phyloP scores from a whole-genome alignment of 2,329 filamentous ascomycete genomes.

The Xylaria sp. region DNA sequence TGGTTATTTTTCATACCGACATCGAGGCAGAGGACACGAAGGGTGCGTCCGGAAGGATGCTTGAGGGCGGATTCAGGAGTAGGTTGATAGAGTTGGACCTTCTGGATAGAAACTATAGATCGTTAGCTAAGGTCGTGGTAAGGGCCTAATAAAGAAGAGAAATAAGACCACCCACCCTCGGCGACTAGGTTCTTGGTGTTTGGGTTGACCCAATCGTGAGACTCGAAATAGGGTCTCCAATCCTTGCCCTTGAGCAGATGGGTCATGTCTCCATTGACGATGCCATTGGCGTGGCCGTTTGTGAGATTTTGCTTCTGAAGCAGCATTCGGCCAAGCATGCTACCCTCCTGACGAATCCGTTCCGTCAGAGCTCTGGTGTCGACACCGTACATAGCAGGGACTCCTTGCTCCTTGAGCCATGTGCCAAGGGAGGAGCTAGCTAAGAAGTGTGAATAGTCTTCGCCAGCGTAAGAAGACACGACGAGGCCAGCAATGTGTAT shows the following conservation, averaged over 20 bases:
- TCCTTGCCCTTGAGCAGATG: slow-evolving; percentile 54
- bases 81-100: slow-evolving; percentile 87
- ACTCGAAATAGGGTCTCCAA: slow-evolving; percentile 74
- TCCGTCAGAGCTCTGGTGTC: slow-evolving; percentile 95
- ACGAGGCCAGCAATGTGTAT: slow-evolving; percentile 96
- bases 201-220: slow-evolving; percentile 88
- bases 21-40: slow-evolving; percentile 92
- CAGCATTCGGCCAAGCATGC: slow-evolving; percentile 93
- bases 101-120: slow-evolving; percentile 82
- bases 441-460: slow-evolving; percentile 95
- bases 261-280: slow-evolving; percentile 54
- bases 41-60: slow-evolving; percentile 86
- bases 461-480: slow-evolving; percentile 89
- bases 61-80: slow-evolving; percentile 76
- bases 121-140: slow-evolving; percentile 52
- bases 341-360: slow-evolving; percentile 91
- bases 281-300: slow-evolving; percentile 56
- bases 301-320: slow-evolving; percentile 69
- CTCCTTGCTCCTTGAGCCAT: slow-evolving; percentile 95
- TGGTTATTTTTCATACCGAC: slow-evolving; percentile 99
- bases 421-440: slow-evolving; percentile 89
- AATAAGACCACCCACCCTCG: slow-evolving; percentile 77
- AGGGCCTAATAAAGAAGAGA: slow-evolving; percentile 30
- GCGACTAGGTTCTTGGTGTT: slow-evolving; percentile 93
- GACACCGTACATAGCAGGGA: slow-evolving; percentile 94